Percentiles rank a stretch among this genome's conserved stretches.
These are phyloP conservation scores for Rhizopogon salebrosus DNA, from an alignment of 768 basidiomycete species.

Conservation along the genomic window DNA sequence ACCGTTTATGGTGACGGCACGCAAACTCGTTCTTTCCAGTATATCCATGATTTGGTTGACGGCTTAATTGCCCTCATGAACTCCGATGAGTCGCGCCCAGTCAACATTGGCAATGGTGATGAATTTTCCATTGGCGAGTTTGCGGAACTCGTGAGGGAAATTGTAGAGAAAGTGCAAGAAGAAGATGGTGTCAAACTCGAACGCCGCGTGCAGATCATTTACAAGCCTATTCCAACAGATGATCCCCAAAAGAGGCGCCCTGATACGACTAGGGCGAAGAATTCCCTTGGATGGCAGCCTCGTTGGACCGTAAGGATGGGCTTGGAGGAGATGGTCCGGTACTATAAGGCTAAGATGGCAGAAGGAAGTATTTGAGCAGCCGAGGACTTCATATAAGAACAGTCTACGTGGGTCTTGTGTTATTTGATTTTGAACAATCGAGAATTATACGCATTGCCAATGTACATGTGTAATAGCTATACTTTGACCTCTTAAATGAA, in stretches of 20 bases:
- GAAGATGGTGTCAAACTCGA: constrained; percentile 60
- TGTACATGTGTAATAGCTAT: constrained; percentile 12
- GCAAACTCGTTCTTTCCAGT: constrained; percentile 96
- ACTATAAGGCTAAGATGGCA: constrained; percentile 86
- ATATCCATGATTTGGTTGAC: constrained; percentile 95
- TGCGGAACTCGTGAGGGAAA: constrained; percentile 85
- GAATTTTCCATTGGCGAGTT: constrained; percentile 97
- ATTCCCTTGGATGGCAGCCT: constrained; percentile 83
- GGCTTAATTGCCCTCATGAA: constrained; percentile 95
- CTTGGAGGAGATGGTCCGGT: constrained; percentile 90
- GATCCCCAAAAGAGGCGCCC: constrained; percentile 94
- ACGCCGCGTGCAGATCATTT: constrained; percentile 60
- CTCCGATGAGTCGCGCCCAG: constrained; percentile 86
- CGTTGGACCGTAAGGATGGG: constrained; percentile 92
- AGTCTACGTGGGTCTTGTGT: neutral
- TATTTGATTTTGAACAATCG: neutral
- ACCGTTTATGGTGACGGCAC: constrained; percentile 93
- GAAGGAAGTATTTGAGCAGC: constrained; percentile 66
- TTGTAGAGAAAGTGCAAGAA: constrained; percentile 88
- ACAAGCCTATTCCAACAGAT: constrained; percentile 81
- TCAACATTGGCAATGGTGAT: constrained; percentile 94
- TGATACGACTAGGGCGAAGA: constrained; percentile 88
- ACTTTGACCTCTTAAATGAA: constrained; percentile 3
- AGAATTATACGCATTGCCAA: neutral
- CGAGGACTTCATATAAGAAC: neutral